Conservation (phyloP, 1,284 basidiomycete genomes). For the Irpex rosettiformis region DNA sequence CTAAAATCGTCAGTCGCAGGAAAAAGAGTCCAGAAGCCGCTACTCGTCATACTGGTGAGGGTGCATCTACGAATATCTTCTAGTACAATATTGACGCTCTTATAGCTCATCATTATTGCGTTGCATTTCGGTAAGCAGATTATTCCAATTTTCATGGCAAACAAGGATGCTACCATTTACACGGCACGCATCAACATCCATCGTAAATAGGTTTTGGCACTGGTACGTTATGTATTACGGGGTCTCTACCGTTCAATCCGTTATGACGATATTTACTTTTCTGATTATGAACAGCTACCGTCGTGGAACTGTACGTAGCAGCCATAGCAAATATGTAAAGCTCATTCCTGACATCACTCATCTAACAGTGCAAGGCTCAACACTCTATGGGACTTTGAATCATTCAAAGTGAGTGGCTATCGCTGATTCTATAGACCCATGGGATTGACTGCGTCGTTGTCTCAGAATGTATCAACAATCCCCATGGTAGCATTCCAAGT, state of each 20-base stretch:
- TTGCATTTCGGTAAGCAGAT: not conserved
- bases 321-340: not conserved
- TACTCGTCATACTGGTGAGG: not conserved
- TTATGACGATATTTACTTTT: not conserved
- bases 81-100: not conserved
- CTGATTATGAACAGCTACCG: not conserved
- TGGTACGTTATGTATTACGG: not conserved
- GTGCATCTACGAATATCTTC: no score
- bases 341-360: no score
- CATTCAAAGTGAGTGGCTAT: no score
- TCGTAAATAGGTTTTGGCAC: not conserved
- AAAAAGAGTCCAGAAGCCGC: not conserved
- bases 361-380: not conserved
- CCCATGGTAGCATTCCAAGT: not conserved
- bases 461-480: not conserved
- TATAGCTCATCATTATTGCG: not conserved
- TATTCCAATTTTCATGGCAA: no score
- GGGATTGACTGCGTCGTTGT: not conserved
- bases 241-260: no score
- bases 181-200: no score
- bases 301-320: not conserved
- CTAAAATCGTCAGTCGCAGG: not conserved
- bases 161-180: no score
- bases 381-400: not conserved
- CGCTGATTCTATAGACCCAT: no score